A percentile compares a stretch with the other conserved stretches of the same genome.
Conservation (phyloP, 345 rosid genomes). For the Populus euphratica region DNA sequence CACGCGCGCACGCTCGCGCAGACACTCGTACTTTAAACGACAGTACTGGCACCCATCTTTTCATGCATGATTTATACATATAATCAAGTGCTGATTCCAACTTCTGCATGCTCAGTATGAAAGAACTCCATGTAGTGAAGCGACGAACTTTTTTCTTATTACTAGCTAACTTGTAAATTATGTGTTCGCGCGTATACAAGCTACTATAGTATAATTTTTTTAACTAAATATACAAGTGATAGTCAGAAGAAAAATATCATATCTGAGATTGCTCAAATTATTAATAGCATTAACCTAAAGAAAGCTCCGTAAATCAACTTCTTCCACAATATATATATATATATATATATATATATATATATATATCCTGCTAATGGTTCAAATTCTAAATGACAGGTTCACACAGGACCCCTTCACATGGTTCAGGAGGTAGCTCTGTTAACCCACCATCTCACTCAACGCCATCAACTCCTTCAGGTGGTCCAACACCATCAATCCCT, state of each 20-base stretch:
- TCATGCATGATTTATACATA: background rate
- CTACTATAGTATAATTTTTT: background rate
- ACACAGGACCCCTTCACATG: conserved; percentile 32
- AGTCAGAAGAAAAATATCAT: background rate
- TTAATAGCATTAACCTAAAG: background rate
- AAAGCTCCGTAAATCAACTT: background rate
- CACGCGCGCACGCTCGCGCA: background rate
- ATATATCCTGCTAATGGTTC: background rate
- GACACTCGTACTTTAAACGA: background rate
- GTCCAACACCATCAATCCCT: conserved; percentile 20
- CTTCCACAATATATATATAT: background rate
- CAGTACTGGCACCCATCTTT: background rate
- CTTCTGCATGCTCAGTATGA: too few species aligned
- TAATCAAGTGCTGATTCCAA: background rate
- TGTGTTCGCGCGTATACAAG: background rate
- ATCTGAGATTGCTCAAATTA: background rate
- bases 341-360: too few species aligned
- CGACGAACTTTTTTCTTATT: background rate
- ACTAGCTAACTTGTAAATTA: background rate
- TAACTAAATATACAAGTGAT: background rate
- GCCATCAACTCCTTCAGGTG: conserved; percentile 46
- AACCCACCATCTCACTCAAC: conserved; percentile 24
- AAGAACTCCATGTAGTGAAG: too few species aligned
- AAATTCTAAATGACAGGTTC: conserved; percentile 37
- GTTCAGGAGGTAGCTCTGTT: conserved; percentile 10